A percentile compares a stretch with the other conserved stretches of the same genome.
Conservation (phyloP, 1,284 basidiomycete genomes). For the Xerocomus nothofagi region DNA sequence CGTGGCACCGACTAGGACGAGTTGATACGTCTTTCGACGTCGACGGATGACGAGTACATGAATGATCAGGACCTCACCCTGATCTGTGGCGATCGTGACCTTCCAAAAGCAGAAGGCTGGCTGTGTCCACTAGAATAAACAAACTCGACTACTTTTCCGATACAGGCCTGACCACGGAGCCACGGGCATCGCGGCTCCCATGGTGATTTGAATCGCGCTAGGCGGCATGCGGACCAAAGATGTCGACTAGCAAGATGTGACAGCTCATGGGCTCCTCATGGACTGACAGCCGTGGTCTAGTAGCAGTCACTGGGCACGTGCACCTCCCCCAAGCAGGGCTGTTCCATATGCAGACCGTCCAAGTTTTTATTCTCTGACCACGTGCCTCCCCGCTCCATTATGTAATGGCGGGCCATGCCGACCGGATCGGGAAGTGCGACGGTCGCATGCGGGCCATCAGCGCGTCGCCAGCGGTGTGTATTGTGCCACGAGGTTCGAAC, state of each 20-base stretch:
- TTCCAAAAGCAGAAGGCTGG: conserved; percentile 8
- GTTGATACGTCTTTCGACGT: conserved; percentile 33
- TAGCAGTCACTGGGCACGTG: conserved; percentile 4
- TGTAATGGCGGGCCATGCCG: conserved; percentile 12
- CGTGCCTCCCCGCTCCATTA: background rate
- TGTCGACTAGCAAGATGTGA: conserved; percentile 10
- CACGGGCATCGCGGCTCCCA: conserved; percentile 22
- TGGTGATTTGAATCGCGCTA: conserved; percentile 23
- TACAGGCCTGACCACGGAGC: conserved; percentile 13
- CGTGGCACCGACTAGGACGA: conserved; percentile 2
- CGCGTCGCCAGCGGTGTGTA: conserved; percentile 17
- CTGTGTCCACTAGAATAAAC: conserved; percentile 4
- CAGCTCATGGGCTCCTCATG: conserved; percentile 5
- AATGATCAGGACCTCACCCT: conserved; percentile 17
- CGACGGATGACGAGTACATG: conserved; percentile 17
- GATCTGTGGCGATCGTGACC: conserved; percentile 27
- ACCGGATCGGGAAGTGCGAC: conserved; percentile 22
- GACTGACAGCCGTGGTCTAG: conserved; percentile 16
- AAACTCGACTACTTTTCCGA: conserved; percentile 7
- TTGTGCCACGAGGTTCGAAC: conserved; percentile 23
- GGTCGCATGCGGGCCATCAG: conserved; percentile 20
- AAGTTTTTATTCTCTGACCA: too few relatives aligned
- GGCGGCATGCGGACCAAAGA: conserved; percentile 15
- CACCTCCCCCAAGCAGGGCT: background rate
- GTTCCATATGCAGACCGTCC: background rate